These are phyloP conservation scores for Penicillium sp. DNA, from an alignment of 2,329 filamentous ascomycete genomes.

Conservation along the genomic window DNA sequence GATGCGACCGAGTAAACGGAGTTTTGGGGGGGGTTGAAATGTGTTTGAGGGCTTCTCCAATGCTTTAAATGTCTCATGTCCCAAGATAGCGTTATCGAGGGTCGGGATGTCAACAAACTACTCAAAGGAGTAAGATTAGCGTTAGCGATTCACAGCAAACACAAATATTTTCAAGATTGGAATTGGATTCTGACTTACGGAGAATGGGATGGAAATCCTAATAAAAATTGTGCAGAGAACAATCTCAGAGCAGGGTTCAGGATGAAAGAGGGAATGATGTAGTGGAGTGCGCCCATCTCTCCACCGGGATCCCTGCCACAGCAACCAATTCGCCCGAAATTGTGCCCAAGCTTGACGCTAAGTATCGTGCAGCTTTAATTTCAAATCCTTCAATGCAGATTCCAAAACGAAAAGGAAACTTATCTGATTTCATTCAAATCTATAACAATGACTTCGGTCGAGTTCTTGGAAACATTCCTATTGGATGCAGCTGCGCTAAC, in stretches of 20 bases:
- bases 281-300: constrained; percentile 24
- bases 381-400: not conserved
- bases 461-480: not conserved
- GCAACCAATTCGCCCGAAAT: constrained; percentile 23
- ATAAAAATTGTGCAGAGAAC: not conserved
- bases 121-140: constrained; percentile 29
- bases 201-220: not conserved
- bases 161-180: not conserved
- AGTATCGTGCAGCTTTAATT: not conserved
- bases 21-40: not conserved
- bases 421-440: not conserved
- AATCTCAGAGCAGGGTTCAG: constrained; percentile 1
- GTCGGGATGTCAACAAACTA: constrained; percentile 35
- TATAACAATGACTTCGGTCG: not conserved
- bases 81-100: constrained; percentile 3
- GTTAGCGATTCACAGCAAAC: not conserved
- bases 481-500: not conserved
- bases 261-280: constrained; percentile 20
- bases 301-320: constrained; percentile 36
- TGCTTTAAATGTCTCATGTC: constrained; percentile 11
- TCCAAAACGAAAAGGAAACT: not conserved
- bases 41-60: not conserved
- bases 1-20: constrained; percentile 1
- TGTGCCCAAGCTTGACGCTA: not conserved
- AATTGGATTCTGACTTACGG: not conserved